Evolutionary conservation across 2,329 filamentous ascomycete species (phyloP).

Genomic region (Nannizzia gypsea): DNA sequence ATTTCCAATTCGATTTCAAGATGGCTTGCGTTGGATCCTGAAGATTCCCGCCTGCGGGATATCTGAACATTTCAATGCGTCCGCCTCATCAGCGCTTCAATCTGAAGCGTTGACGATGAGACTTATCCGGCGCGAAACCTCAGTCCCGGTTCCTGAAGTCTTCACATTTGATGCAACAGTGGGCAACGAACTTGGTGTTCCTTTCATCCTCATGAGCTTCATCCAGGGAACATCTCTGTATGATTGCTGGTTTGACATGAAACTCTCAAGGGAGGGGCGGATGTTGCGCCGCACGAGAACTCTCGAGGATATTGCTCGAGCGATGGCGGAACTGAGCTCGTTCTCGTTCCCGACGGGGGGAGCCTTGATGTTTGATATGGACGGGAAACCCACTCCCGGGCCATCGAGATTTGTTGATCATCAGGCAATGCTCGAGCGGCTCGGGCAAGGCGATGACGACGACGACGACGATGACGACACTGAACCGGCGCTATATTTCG

Average conservation of each 20-base stretch:
- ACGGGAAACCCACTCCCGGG: slow-evolving; percentile 6
- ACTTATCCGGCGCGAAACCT: slow-evolving; percentile 8
- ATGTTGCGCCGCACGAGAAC: slow-evolving; percentile 6
- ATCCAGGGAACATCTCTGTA: slow-evolving; percentile 8
- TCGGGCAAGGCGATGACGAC: neutral
- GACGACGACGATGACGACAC: slow-evolving; percentile 1
- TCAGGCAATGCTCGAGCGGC: slow-evolving; percentile 4
- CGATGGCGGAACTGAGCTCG: slow-evolving; percentile 6
- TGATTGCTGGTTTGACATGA: slow-evolving; percentile 8
- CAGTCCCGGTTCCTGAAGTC: slow-evolving; percentile 8
- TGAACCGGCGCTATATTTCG: slow-evolving; percentile 8
- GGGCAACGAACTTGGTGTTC: slow-evolving; percentile 7
- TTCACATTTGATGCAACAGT: slow-evolving; percentile 5
- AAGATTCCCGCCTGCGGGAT: slow-evolving; percentile 8
- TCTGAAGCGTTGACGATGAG: slow-evolving; percentile 10
- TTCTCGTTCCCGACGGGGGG: slow-evolving; percentile 7
- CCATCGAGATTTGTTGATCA: slow-evolving; percentile 8
- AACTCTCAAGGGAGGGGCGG: slow-evolving; percentile 4
- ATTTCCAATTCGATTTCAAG: slow-evolving; percentile 9
- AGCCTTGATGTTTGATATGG: slow-evolving; percentile 5
- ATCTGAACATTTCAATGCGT: slow-evolving; percentile 5
- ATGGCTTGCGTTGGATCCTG: slow-evolving; percentile 9
- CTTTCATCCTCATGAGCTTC: slow-evolving; percentile 9
- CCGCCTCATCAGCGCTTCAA: slow-evolving; percentile 7
- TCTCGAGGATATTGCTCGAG: slow-evolving; percentile 6